Evolutionary conservation across 495 filamentous ascomycete species (phyloP).

Genomic region (Talaromyces adpressus): DNA sequence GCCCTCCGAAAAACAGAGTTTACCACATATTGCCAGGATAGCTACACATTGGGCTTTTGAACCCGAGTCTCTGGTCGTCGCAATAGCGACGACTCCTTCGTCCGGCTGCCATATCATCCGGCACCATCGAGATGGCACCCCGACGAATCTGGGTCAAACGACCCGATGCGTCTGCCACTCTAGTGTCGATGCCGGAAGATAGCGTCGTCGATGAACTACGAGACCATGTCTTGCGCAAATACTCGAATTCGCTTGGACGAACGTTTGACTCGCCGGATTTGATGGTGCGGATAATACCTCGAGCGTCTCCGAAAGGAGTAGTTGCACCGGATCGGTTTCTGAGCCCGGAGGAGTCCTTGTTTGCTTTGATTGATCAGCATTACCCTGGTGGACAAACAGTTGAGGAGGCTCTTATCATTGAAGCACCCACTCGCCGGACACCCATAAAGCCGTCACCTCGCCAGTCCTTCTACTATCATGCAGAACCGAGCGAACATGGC

Average conservation of each 20-base stretch:
- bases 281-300: slow-evolving; percentile 53
- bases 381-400: slow-evolving; percentile 85
- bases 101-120: slow-evolving; percentile 13
- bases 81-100: slow-evolving; percentile 16
- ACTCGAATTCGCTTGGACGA: slow-evolving; percentile 82
- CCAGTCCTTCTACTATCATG: slow-evolving; percentile 43
- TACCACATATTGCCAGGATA: background rate
- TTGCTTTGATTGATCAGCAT: slow-evolving; percentile 70
- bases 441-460: slow-evolving; percentile 71
- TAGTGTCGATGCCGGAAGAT: slow-evolving; percentile 78
- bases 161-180: slow-evolving; percentile 73
- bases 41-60: slow-evolving; percentile 13
- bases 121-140: slow-evolving; percentile 31
- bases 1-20: slow-evolving; percentile 14
- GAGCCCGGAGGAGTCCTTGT: slow-evolving; percentile 81
- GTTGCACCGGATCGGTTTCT: slow-evolving; percentile 56
- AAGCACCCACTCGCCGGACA: slow-evolving; percentile 74
- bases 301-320: slow-evolving; percentile 41
- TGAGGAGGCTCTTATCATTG: slow-evolving; percentile 87
- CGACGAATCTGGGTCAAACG: slow-evolving; percentile 94
- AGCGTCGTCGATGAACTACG: slow-evolving; percentile 92
- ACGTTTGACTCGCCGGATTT: slow-evolving; percentile 88
- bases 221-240: slow-evolving; percentile 88
- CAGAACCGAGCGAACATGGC: slow-evolving; percentile 66
- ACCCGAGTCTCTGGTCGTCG: slow-evolving; percentile 23